Evolutionary conservation across 208 protist genomes (phyloP).

Genomic region (Acanthamoeba triangularis): DNA sequence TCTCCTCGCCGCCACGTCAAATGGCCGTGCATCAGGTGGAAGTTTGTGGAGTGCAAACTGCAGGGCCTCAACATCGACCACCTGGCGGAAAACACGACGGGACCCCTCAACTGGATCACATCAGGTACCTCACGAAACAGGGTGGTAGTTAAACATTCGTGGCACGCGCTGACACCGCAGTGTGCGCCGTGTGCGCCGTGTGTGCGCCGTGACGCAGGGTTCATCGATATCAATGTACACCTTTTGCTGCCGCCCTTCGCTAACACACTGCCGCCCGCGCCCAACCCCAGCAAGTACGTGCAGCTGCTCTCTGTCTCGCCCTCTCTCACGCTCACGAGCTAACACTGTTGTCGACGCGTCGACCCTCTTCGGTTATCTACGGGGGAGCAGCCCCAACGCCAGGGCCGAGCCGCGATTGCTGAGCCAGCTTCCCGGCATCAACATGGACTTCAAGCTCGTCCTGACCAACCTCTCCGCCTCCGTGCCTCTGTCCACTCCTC

Average conservation of each 20-base stretch:
- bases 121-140: not conserved
- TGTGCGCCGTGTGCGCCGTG: not conserved
- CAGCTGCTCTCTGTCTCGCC: not conserved
- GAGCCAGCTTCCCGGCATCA: slow-evolving; percentile 14
- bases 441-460: slow-evolving; percentile 11
- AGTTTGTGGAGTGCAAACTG: slow-evolving; percentile 44
- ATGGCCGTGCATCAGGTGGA: not conserved
- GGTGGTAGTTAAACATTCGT: too few species aligned
- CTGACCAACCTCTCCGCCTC: slow-evolving; percentile 35
- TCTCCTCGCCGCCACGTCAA: too few species aligned
- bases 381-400: not conserved
- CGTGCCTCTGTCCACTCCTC: slow-evolving; percentile 19
- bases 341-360: too few species aligned
- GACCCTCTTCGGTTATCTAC: too few species aligned
- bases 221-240: slow-evolving; percentile 46
- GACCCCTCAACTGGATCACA: slow-evolving; percentile 52
- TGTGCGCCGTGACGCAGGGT: not conserved
- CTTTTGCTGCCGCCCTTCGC: slow-evolving; percentile 14
- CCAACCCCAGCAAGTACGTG: slow-evolving; percentile 29
- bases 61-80: slow-evolving; percentile 54
- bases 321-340: too few species aligned
- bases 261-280: slow-evolving; percentile 13
- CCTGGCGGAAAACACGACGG: slow-evolving; percentile 25
- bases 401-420: not conserved
- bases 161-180: not conserved